These are phyloP conservation scores for Saccharomycopsis microspora DNA, from an alignment of 805 yeast genomes.

Conservation along the genomic window DNA sequence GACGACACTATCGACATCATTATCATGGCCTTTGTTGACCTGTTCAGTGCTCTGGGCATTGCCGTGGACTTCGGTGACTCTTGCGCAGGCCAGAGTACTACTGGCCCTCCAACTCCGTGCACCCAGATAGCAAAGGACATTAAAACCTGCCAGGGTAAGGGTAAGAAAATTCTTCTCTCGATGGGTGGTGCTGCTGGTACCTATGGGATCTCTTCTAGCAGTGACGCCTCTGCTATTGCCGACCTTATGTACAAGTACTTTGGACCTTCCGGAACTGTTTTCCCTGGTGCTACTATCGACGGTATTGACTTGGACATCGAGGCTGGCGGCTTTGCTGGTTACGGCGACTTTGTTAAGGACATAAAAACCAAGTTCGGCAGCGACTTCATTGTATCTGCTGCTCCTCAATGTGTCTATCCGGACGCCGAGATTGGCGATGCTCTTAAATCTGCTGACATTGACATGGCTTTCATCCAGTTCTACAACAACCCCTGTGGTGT, in stretches of 20 bases:
- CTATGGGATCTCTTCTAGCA: slow-evolving; percentile 2
- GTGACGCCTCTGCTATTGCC: slow-evolving; percentile 6
- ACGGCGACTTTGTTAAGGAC: slow-evolving; percentile 41
- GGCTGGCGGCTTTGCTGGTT: slow-evolving; percentile 48
- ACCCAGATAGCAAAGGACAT: slow-evolving; percentile 50
- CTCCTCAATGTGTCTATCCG: slow-evolving; percentile 88
- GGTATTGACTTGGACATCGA: slow-evolving; percentile 94
- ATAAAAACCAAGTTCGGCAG: slow-evolving; percentile 25
- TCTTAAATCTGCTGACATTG: slow-evolving; percentile 49
- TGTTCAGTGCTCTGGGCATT: slow-evolving; percentile 29
- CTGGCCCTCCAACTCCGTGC: slow-evolving; percentile 18
- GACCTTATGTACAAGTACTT: slow-evolving; percentile 4
- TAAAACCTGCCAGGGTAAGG: slow-evolving; percentile 61
- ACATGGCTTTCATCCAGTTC: slow-evolving; percentile 78
- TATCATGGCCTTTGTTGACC: slow-evolving; percentile 18
- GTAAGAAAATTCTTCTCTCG: slow-evolving; percentile 68
- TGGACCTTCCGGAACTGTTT: slow-evolving; percentile 19
- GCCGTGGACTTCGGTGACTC: slow-evolving; percentile 32
- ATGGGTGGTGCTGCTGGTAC: slow-evolving; percentile 65
- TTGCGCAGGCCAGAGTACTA: neutral
- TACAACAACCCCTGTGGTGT: slow-evolving; percentile 74
- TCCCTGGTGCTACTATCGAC: slow-evolving; percentile 61
- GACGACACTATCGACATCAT: slow-evolving; percentile 36
- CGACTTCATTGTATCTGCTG: slow-evolving; percentile 68
- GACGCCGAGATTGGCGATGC: slow-evolving; percentile 58